Percentiles rank a stretch among this genome's conserved stretches.
Conservation (phyloP, 495 filamentous ascomycete species). For the Lophiotrema nucula region DNA sequence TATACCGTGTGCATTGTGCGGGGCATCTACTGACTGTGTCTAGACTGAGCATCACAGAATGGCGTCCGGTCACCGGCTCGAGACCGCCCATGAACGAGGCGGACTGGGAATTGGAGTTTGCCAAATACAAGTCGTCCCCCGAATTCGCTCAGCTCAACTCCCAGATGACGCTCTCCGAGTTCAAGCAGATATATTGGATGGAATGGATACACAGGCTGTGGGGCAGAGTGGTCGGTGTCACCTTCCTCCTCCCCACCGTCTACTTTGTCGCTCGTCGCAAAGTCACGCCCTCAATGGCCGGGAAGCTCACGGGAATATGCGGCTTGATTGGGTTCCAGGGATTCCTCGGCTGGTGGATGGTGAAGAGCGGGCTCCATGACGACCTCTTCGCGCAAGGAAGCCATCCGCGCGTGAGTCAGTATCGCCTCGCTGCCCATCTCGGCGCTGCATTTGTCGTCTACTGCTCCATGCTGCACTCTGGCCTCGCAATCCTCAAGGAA, state of each 20-base stretch:
- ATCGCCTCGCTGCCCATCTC: constrained; percentile 85
- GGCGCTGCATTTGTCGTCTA: constrained; percentile 90
- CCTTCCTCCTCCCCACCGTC: constrained; percentile 79
- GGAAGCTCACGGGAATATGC: constrained; percentile 75
- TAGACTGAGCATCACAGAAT: constrained; percentile 98
- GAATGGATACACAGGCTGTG: constrained; percentile 96
- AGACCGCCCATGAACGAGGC: constrained; percentile 73
- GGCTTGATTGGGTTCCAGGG: constrained; percentile 93
- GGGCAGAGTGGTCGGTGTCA: constrained; percentile 88
- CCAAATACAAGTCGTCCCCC: constrained; percentile 84
- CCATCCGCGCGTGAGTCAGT: constrained; percentile 90
- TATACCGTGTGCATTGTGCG: not conserved
- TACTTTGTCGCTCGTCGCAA: constrained; percentile 84
- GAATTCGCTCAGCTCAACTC: constrained; percentile 90
- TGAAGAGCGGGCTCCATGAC: constrained; percentile 90
- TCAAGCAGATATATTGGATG: constrained; percentile 99
- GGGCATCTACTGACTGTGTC: constrained; percentile 22
- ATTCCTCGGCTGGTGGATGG: constrained; percentile 99
- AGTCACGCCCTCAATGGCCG: constrained; percentile 75
- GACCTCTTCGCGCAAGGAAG: constrained; percentile 88
- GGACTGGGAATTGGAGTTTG: constrained; percentile 89
- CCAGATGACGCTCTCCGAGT: constrained; percentile 85
- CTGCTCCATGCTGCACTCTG: constrained; percentile 89
- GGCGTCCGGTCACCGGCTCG: constrained; percentile 92
- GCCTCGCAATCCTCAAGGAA: constrained; percentile 76